phyloP scores from a whole-genome alignment of 345 rosid genomes.

The Camelina hispida region DNA sequence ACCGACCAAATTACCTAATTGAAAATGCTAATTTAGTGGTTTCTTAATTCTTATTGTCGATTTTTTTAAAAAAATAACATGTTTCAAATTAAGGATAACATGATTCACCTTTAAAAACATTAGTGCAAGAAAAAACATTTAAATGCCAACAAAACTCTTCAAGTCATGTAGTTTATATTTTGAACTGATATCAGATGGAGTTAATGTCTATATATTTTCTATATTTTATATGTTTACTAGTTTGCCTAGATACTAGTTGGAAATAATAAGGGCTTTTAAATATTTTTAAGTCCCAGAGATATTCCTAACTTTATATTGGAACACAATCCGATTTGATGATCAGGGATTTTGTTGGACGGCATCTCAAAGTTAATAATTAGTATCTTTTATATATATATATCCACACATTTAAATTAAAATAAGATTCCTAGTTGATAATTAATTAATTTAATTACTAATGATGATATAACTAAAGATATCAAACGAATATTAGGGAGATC shows the following conservation, averaged over 20 bases:
- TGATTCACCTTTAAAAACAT: not conserved
- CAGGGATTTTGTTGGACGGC: slow-evolving; percentile 31
- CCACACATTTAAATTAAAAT: not conserved
- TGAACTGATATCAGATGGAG: slow-evolving; percentile 5
- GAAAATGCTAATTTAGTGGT: not conserved
- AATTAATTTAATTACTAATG: slow-evolving; percentile 6
- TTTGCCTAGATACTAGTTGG: not conserved
- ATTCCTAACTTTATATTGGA: slow-evolving; percentile 3
- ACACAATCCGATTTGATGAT: slow-evolving; percentile 35
- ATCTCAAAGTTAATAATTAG: not conserved
- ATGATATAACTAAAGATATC: slow-evolving; percentile 36
- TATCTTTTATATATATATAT: too few relatives aligned
- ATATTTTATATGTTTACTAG: not conserved
- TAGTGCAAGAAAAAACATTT: not conserved
- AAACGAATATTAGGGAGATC: slow-evolving; percentile 42
- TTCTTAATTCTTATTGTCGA: not conserved
- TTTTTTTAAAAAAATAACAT: not conserved
- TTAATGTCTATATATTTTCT: not conserved
- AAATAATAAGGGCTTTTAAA: not conserved
- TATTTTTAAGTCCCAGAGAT: not conserved
- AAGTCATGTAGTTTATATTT: slow-evolving; percentile 6
- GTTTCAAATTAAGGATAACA: too few relatives aligned
- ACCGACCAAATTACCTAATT: not conserved
- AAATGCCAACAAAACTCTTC: not conserved
- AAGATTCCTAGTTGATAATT: not conserved